Base-by-base conservation (phyloP, 768 basidiomycete genomes). In the Calocera viscosa region DNA sequence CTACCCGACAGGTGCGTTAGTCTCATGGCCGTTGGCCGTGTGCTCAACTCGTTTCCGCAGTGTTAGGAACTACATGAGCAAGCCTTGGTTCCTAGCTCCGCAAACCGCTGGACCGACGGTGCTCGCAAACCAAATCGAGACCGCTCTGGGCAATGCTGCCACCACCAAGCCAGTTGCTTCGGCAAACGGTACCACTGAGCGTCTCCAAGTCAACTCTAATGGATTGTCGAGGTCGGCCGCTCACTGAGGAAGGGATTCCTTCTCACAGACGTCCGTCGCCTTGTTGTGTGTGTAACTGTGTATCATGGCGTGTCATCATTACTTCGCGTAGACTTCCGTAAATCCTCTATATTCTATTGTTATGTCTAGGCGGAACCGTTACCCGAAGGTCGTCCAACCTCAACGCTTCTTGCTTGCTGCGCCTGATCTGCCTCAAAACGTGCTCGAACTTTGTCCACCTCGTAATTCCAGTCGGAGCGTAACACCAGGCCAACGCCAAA, bases 51-150 rank as follows among this genome's bases (percentile, higher is more conserved):
- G 64, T 40, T 17, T 66, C 65, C 22, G 28, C 69, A 92, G 94
- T 0, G 86, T 96, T 66, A 83, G 93, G 71, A 95, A 95, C 75
- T 95, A 95, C 73, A 94, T 95, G 85, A 89, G 88, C 78, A 94
- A 93, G 73, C 83, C 86, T 12, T 95, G 93, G 93, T 94, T 94
- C 78, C 76, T 92, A 69, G 80, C 43, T 19, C 43, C 5, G 2
- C 26, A 26, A 32, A 60, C 26, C 2, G 10, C 53, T 26, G 53
- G 53, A 16, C 53, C 53, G 14, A 60, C 53, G 3, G 26, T 19
- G 30, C 53, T 60, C 16, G 53, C 53, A 7, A 2, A 60, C 7
- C 53, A 60, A 30, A 60, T 60, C 53, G 53, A 60, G 30, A 26
- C 53, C 5, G 30, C 53, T 2, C 30, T 60, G 19, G 53, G 16